phyloP scores from a whole-genome alignment of 1,284 basidiomycete genomes.

The Ceratobasidium theobromae region DNA sequence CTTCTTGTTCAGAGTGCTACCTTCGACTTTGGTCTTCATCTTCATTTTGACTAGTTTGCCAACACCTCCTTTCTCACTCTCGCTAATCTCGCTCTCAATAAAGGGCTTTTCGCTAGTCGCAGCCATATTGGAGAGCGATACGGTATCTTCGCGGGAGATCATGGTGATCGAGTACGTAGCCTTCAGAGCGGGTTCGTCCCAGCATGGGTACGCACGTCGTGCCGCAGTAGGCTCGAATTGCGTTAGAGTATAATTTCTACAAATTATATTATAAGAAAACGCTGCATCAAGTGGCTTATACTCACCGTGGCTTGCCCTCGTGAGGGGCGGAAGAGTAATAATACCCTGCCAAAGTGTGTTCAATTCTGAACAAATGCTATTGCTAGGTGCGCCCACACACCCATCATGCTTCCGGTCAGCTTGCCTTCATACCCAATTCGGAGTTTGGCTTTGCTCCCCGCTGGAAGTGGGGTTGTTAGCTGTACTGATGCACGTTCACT shows the following conservation, averaged over 20 bases:
- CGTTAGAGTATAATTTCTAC: constrained; percentile 69
- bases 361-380: not conserved
- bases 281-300: constrained; percentile 43
- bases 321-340: constrained; percentile 45
- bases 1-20: constrained; percentile 41
- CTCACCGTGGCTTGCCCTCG: constrained; percentile 56
- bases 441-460: constrained; percentile 63
- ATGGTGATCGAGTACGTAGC: constrained; percentile 78
- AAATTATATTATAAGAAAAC: not conserved
- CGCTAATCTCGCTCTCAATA: constrained; percentile 44
- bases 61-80: constrained; percentile 36
- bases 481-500: constrained; percentile 65
- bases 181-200: constrained; percentile 94
- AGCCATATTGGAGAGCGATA: constrained; percentile 87
- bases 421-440: constrained; percentile 64
- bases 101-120: constrained; percentile 56
- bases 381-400: constrained; percentile 38
- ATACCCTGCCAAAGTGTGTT: constrained; percentile 37
- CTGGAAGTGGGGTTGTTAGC: constrained; percentile 58
- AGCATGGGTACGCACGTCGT: constrained; percentile 79
- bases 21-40: constrained; percentile 37
- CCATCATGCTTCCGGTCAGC: constrained; percentile 69
- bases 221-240: constrained; percentile 86
- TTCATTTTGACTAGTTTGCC: constrained; percentile 42
- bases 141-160: constrained; percentile 77